Percentiles rank a stretch among this genome's conserved stretches.
These are phyloP conservation scores for Suillus alpinus DNA, from an alignment of 768 basidiomycete genomes.

Conservation along the genomic window DNA sequence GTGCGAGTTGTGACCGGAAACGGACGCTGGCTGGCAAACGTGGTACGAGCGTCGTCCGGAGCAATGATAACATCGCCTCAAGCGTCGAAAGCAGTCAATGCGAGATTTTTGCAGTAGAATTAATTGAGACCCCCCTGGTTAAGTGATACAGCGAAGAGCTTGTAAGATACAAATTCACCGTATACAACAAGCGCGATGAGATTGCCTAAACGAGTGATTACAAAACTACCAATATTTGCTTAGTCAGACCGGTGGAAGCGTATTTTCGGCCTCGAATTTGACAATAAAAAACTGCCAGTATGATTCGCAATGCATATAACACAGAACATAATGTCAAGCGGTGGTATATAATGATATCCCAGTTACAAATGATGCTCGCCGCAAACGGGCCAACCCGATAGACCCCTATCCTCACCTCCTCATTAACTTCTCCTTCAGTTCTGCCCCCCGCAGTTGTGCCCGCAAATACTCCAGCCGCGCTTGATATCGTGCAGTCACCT, in stretches of 20 bases:
- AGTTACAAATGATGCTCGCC: neutral
- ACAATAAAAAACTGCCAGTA: neutral
- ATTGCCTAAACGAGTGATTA: neutral
- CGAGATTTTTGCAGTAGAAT: neutral
- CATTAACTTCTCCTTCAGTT: slow-evolving; percentile 78
- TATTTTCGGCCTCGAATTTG: too few relatives aligned
- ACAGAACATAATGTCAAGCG: neutral
- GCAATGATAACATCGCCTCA: neutral
- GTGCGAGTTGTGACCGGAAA: slow-evolving; percentile 68
- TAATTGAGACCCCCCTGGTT: neutral
- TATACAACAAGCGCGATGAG: too few relatives aligned
- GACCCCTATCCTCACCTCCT: slow-evolving; percentile 41
- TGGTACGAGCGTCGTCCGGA: neutral
- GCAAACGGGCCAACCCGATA: neutral
- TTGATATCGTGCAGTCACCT: slow-evolving; percentile 71
- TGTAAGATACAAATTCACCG: too few relatives aligned
- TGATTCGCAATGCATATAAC: neutral
- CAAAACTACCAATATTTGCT: too few relatives aligned
- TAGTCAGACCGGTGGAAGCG: neutral
- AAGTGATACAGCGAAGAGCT: neutral
- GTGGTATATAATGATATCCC: slow-evolving; percentile 3
- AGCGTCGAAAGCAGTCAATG: neutral
- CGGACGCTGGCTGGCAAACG: slow-evolving; percentile 15
- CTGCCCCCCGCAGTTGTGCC: slow-evolving; percentile 79
- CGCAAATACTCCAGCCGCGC: slow-evolving; percentile 75